Evolutionary conservation across 352 stramenopile genomes (phyloP).

Genomic region (Stramenopiles sp.): DNA sequence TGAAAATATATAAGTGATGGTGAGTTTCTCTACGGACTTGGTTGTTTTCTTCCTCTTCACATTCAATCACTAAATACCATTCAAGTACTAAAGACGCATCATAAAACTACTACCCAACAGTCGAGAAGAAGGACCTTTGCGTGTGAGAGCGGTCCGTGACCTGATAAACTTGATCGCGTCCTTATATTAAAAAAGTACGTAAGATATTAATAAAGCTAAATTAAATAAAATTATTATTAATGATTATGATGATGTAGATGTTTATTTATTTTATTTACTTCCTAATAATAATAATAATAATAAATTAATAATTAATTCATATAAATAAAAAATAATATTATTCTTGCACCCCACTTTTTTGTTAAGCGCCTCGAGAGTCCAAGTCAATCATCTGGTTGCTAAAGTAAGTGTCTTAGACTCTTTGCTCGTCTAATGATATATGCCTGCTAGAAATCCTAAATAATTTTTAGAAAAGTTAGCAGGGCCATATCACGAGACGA

Average conservation of each 20-base stretch:
- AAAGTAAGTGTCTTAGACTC: not conserved
- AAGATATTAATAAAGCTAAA: not conserved
- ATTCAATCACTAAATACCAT: no score
- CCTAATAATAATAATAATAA: no score
- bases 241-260: not conserved
- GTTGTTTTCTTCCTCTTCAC: not conserved
- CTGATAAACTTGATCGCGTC: not conserved
- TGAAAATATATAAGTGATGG: not conserved
- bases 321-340: no score
- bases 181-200: not conserved
- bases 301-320: no score
- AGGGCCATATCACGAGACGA: not conserved
- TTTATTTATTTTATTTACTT: no score
- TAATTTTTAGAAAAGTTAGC: not conserved
- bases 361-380: not conserved
- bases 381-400: not conserved
- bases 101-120: no score
- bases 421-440: not conserved
- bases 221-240: not conserved
- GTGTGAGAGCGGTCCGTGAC: not conserved
- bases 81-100: no score
- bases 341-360: not conserved
- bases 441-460: not conserved
- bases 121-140: not conserved
- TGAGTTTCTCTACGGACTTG: not conserved